Evolutionary conservation across 176 grass and related monocot species (phyloP), one percentile per base, ranked within the genome.

Genomic region (Musa schizocarpa): DNA sequence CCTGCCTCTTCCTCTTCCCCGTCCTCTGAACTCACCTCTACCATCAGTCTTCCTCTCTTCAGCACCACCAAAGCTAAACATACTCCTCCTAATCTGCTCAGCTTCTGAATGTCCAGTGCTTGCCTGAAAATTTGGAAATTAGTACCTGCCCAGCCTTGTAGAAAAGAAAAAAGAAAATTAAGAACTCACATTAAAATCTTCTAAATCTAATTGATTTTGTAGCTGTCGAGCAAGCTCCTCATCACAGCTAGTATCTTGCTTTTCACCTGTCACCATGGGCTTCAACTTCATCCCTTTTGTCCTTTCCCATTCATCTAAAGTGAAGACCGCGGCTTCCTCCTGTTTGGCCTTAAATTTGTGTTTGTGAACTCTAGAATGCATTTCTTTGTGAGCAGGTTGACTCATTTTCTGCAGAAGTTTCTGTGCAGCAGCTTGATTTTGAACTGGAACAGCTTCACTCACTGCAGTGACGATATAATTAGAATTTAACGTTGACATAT

Each of bases 231-330:
- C 95, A 52, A 93, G 83, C 14, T 93, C 95, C 82, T 98, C 88
- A 3, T 98, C 95, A 65, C 22, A 71, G 69, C 83, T 89, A 61
- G 83, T 87, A 80, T 98, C 85, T 70, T 88, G 88, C 29, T 80
- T 52, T 67, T 80, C 68, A 20, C 81, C 69, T 65, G 76, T 72
- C 65, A 76, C 27, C 6, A 65, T 50, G 50, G 84, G 21, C 76
- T 82, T 70, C 0, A 26, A 75, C 73, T 76, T 49, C 9, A 14
- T 55, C 13, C 70, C 74, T 82, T 93, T 93, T 81, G 74, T 91
- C 66, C 82, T 93, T 82, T 98, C 90, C 90, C 95, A 98, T 85
- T 98, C 95, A 21, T 98, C 95, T 8, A 98, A 82, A 83, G 90
- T 98, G 78, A 98, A 98, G 23, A 93, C 84, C 12, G 71, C 67